Evolutionary conservation across 1,284 basidiomycete species (phyloP).

Genomic region (Irpex lacteus): DNA sequence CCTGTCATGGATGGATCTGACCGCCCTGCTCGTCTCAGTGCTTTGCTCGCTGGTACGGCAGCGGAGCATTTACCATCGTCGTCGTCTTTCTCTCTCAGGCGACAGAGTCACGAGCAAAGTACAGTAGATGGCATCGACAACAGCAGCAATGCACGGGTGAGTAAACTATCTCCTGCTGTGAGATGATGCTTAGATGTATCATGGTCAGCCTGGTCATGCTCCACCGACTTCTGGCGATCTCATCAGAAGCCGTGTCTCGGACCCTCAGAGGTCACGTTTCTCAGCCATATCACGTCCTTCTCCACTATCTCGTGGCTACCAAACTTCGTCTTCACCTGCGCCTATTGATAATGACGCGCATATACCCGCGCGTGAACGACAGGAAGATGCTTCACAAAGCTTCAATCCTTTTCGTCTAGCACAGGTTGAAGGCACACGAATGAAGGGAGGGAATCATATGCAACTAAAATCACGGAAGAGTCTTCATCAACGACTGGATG

Average conservation of each 20-base stretch:
- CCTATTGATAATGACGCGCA: not conserved
- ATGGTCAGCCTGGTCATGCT: not conserved
- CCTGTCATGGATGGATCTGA: not conserved
- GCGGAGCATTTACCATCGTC: not conserved
- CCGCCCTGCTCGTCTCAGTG: not conserved
- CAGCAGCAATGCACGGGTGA: not conserved
- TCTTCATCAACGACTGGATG: constrained; percentile 22
- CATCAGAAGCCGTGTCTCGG: not conserved
- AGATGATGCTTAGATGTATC: not conserved
- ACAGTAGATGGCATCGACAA: not conserved
- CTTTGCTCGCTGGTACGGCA: not conserved
- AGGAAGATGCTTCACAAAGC: not conserved
- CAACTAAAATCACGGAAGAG: constrained; percentile 16
- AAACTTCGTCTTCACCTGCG: not conserved
- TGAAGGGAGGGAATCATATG: not conserved
- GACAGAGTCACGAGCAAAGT: not conserved
- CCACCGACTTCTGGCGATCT: not conserved
- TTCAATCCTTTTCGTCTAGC: not conserved
- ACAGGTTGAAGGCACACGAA: not conserved
- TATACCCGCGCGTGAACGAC: not conserved
- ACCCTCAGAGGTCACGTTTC: not conserved
- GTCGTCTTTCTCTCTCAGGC: not conserved
- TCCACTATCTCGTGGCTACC: not conserved
- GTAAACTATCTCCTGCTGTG: not conserved
- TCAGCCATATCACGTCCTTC: not conserved